phyloP scores from a whole-genome alignment of 306 rosid genomes.

The Ormosia semicastrata region DNA sequence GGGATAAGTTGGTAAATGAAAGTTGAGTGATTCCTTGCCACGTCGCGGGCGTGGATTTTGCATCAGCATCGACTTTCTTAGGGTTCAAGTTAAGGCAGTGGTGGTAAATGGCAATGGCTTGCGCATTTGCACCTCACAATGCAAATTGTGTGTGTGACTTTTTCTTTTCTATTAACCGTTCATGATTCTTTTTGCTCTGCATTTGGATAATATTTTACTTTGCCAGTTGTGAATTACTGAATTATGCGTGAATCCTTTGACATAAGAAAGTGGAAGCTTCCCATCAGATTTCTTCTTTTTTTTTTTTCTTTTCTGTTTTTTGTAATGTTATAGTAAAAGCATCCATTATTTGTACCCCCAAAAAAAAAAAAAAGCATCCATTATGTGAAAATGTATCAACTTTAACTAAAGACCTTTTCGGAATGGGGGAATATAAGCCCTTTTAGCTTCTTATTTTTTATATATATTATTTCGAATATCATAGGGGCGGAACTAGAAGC shows the following conservation, averaged over 20 bases:
- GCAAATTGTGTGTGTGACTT: not conserved
- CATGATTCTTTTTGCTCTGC: not conserved
- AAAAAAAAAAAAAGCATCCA: not conserved
- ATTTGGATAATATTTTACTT: not conserved
- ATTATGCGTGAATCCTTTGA: not conserved
- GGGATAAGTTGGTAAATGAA: not conserved
- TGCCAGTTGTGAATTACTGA: not conserved
- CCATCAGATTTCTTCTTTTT: not conserved
- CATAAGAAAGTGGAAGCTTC: not conserved
- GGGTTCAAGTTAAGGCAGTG: conserved; percentile 5
- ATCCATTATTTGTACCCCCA: no score
- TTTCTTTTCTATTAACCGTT: not conserved
- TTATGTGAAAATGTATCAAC: not conserved
- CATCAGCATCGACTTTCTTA: not conserved
- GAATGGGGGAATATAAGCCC: no score
- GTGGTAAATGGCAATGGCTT: not conserved
- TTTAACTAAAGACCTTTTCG: not conserved
- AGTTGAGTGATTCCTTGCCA: not conserved
- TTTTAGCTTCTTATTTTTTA: no score
- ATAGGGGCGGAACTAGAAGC: no score
- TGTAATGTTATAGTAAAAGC: not conserved
- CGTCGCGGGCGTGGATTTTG: not conserved
- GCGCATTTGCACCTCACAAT: not conserved
- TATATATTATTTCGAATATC: no score
- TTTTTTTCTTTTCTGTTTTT: no score